These are phyloP conservation scores for Pythium dissimile DNA, from an alignment of 352 stramenopile species.

Conservation along the genomic window DNA sequence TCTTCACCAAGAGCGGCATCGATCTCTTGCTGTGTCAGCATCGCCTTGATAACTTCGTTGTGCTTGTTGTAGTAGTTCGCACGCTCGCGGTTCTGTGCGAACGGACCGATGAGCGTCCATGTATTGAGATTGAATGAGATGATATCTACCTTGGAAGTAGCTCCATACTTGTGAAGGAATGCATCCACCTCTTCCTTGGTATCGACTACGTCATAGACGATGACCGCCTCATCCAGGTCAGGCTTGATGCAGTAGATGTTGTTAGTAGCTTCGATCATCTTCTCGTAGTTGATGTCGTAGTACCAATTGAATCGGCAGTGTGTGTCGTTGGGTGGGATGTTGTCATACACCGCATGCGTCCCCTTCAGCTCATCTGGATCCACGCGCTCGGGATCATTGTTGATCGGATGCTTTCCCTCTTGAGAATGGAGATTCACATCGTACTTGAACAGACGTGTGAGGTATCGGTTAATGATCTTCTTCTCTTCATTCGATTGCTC, in stretches of 20 bases:
- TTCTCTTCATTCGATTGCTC: neutral
- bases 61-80: conserved; percentile 4
- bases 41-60: neutral
- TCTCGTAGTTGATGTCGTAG: conserved; percentile 3
- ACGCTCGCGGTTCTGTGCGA: neutral
- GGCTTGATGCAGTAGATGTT: conserved; percentile 5
- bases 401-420: neutral
- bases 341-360: neutral
- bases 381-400: neutral
- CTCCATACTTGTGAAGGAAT: conserved; percentile 3
- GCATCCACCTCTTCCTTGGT: neutral
- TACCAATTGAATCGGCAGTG: conserved; percentile 6
- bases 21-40: neutral
- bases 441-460: neutral
- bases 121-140: neutral
- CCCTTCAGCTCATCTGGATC: too few species aligned
- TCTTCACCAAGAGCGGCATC: conserved; percentile 1
- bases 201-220: neutral
- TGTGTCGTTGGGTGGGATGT: conserved; percentile 2
- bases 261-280: neutral
- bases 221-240: neutral
- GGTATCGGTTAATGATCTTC: neutral
- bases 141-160: neutral
- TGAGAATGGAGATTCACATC: neutral
- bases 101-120: too few species aligned